Base-by-base conservation (phyloP, 179 eudicot genomes). In the Camellia oleifera region DNA sequence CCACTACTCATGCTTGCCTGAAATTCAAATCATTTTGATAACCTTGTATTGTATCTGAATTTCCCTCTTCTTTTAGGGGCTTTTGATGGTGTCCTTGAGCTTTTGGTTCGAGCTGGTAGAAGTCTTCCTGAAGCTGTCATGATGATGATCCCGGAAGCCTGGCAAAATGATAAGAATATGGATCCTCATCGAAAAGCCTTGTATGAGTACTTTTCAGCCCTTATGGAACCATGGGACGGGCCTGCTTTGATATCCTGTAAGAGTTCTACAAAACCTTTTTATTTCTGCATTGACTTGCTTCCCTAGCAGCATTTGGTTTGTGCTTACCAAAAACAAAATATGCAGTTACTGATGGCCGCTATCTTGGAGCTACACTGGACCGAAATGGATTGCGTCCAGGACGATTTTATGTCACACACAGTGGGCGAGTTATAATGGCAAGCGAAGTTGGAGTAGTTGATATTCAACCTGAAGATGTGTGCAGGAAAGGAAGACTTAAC, bases 61-160 rank as follows among this genome's bases (percentile, higher is more conserved):
- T n/a, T 20, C 17, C 58, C 44, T 75, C 4, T 7, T 20, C 32
- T 75, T 73, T 75, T 77, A 97, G 99, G 99, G 67, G 90, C 99
- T 53, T 97, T 95, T 84, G 98, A 95, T 79, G 97, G 99, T 42
- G 98, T 97, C 67, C 92, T 97, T 66, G 99, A 97, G 87, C 98
- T 95, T 70, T 85, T 97, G 88, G 86, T 95, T 78, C 89, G 99
- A 80, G 97, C 99, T 85, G 99, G 99, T 75, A 92, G 97, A 89
- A 97, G 97, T 87, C 92, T 97, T 70, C 99, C 99, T 40, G 99
- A 97, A 87, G 99, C 97, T 81, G 79, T 97, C 61, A 97, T 97
- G 99, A 97, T 97, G 99, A 92, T 97, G 98, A 97, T 97, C 78
- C 99, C 99, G 20, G 99, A 97, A 89, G 99, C 99, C 23, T 97